Conservation (phyloP, 2,329 filamentous ascomycete genomes). For the Botrytis cinerea region DNA sequence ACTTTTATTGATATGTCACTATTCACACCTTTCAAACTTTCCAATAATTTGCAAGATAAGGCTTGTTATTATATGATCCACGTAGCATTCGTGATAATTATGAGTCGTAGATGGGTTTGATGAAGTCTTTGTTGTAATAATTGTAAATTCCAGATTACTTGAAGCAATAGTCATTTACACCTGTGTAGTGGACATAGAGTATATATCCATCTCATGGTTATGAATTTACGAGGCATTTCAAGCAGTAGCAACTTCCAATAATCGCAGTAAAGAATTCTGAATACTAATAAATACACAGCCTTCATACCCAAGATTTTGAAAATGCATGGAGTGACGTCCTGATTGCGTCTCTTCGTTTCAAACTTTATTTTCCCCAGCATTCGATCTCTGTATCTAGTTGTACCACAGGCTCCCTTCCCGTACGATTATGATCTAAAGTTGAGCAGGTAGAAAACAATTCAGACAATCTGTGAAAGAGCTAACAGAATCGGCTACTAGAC, state of each 20-base stretch:
- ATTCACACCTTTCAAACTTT: neutral
- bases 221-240: neutral
- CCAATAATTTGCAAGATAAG: neutral
- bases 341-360: neutral
- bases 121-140: neutral
- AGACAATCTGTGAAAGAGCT: neutral
- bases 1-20: no score
- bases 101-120: neutral
- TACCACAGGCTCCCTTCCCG: neutral
- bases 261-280: neutral
- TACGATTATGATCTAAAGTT: neutral
- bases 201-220: neutral
- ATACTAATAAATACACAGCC: neutral
- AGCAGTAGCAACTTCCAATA: neutral
- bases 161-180: neutral
- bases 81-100: neutral
- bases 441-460: neutral
- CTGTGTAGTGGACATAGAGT: neutral
- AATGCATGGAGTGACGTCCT: neutral
- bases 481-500: fast-evolving
- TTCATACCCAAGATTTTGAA: neutral
- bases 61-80: neutral
- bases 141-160: neutral
- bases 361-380: neutral
- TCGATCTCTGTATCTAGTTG: neutral